Conservation (phyloP, 371 early-diverging fungal species). For the Rhizomucor miehei region DNA sequence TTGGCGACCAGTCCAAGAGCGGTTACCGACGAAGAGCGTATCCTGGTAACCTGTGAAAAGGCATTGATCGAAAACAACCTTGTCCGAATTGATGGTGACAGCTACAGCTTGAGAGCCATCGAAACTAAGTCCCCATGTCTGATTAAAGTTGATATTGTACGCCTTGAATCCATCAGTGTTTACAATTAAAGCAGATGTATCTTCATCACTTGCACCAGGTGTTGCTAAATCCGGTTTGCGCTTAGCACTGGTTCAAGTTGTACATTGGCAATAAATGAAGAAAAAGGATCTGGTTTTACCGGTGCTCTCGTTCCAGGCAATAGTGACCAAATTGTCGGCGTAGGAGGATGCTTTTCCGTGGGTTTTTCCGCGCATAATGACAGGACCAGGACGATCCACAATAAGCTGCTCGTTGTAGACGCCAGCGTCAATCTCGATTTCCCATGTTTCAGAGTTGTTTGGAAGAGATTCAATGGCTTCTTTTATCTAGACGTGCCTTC, state of each 20-base stretch:
- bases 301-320: conserved; percentile 5
- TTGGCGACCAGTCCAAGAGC: conserved; percentile 8
- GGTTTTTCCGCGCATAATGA: conserved; percentile 7
- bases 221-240: neutral
- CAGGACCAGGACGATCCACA: conserved; percentile 10
- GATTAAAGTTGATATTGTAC: conserved; percentile 4
- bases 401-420: conserved; percentile 15
- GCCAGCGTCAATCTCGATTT: conserved; percentile 13
- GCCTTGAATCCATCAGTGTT: conserved; percentile 4
- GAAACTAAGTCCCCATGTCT: conserved; percentile 5
- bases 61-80: conserved; percentile 16
- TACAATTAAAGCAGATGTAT: conserved; percentile 3
- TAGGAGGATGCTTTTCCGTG: conserved; percentile 8
- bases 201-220: conserved; percentile 5
- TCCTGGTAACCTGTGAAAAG: conserved; percentile 33
- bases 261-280: neutral
- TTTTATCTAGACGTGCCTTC: neutral
- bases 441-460: conserved; percentile 7
- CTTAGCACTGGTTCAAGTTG: neutral
- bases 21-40: conserved; percentile 25
- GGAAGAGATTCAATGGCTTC: conserved; percentile 17
- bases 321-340: conserved; percentile 14
- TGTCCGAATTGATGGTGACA: conserved; percentile 2
- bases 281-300: too few relatives aligned
- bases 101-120: conserved; percentile 14